Percentiles rank a stretch among this genome's conserved stretches.
Conservation (phyloP, 768 basidiomycete genomes). For the Leccinum imitatum region DNA sequence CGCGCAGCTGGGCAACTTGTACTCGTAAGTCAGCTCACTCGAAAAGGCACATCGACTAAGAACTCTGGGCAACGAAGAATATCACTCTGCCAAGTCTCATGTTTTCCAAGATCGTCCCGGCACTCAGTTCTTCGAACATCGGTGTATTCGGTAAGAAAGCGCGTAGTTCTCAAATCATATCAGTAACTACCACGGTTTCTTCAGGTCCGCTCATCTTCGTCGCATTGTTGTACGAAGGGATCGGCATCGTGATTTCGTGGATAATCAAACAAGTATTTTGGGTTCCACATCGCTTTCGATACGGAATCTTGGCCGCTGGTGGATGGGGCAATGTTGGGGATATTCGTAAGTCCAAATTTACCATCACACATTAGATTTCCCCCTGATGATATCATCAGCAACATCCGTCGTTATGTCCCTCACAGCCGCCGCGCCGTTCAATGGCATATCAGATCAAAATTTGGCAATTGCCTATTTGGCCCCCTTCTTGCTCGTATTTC, state of each 20-base stretch:
- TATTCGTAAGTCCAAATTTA: slow-evolving; percentile 49
- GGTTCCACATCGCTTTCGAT: slow-evolving; percentile 75
- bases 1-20: slow-evolving; percentile 59
- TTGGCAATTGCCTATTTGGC: slow-evolving; percentile 68
- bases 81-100: slow-evolving; percentile 61
- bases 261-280: slow-evolving; percentile 63
- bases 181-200: neutral
- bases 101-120: slow-evolving; percentile 72
- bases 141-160: slow-evolving; percentile 45
- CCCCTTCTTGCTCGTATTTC: slow-evolving; percentile 58
- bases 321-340: slow-evolving; percentile 71
- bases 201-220: slow-evolving; percentile 63
- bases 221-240: slow-evolving; percentile 55
- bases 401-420: slow-evolving; percentile 65
- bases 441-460: slow-evolving; percentile 53
- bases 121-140: slow-evolving; percentile 59
- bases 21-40: slow-evolving; percentile 36
- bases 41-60: neutral
- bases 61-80: slow-evolving; percentile 35
- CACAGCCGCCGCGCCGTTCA: slow-evolving; percentile 60
- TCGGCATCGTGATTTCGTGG: slow-evolving; percentile 56
- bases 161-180: neutral
- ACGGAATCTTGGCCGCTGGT: slow-evolving; percentile 68
- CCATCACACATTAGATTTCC: neutral
- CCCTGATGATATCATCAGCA: slow-evolving; percentile 38